Evolutionary conservation across 306 rosid species (phyloP).

Genomic region (Psophocarpus tetragonolobus): DNA sequence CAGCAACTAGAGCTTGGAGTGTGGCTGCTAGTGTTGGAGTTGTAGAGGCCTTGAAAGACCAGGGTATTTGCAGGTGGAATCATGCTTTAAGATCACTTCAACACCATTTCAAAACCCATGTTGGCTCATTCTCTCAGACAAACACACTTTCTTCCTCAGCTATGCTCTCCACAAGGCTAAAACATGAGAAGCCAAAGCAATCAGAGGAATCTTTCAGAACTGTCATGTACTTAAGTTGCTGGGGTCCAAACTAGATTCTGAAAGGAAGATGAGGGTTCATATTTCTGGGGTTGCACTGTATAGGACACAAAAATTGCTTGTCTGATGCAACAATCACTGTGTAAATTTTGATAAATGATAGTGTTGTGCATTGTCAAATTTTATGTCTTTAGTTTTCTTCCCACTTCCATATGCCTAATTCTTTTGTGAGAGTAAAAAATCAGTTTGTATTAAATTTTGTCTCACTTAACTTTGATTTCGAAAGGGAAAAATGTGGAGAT

Average conservation of each 20-base stretch:
- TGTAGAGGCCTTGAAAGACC: conserved; percentile 52
- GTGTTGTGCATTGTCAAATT: too few relatives aligned
- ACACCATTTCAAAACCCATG: conserved; percentile 40
- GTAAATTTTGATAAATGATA: too few relatives aligned
- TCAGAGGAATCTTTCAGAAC: conserved; percentile 62
- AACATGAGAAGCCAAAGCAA: conserved; percentile 40
- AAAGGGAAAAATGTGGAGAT: too few relatives aligned
- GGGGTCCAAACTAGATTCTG: conserved; percentile 34
- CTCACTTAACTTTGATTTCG: too few relatives aligned
- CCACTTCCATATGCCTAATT: too few relatives aligned
- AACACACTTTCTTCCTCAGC: conserved; percentile 42
- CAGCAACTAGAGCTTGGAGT: conserved; percentile 27
- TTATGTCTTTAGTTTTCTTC: too few relatives aligned
- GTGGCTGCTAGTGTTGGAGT: conserved; percentile 43
- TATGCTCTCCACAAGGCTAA: conserved; percentile 27
- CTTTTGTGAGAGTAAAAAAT: too few relatives aligned
- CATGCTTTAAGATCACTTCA: conserved; percentile 34
- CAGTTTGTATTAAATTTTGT: too few relatives aligned
- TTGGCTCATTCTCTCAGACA: conserved; percentile 37
- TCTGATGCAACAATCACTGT: too few relatives aligned
- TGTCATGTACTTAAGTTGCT: conserved; percentile 68
- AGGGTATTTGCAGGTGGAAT: conserved; percentile 59
- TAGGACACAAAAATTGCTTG: too few relatives aligned
- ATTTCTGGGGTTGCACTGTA: too few relatives aligned
- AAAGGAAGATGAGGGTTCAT: too few relatives aligned